These are phyloP conservation scores for Quercus lobata DNA, from an alignment of 331 rosid species.

Conservation along the genomic window DNA sequence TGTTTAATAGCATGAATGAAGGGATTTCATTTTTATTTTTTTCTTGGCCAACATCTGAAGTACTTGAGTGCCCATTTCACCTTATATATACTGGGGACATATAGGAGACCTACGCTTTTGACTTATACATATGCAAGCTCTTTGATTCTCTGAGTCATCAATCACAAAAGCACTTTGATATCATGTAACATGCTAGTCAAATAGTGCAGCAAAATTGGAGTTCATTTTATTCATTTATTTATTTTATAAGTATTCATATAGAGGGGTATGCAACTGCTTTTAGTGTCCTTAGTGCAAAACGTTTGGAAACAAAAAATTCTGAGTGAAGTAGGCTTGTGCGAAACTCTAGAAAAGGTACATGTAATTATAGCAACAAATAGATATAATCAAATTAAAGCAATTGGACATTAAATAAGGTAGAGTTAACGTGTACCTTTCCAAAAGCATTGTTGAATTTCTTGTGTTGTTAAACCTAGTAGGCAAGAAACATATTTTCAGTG, in stretches of 20 bases:
- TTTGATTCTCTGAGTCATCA: not conserved
- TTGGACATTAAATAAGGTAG: not conserved
- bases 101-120: not conserved
- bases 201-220: too few species aligned
- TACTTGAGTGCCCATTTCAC: not conserved
- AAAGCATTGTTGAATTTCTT: conserved; percentile 89
- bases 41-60: not conserved
- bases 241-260: not conserved
- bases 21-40: not conserved
- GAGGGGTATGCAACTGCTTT: not conserved
- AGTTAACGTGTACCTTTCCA: conserved; percentile 78
- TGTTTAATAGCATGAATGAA: not conserved
- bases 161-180: not conserved
- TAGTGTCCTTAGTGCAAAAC: not conserved
- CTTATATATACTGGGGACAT: not conserved
- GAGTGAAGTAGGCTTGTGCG: not conserved
- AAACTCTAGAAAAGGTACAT: not conserved
- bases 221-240: too few species aligned
- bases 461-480: conserved; percentile 78
- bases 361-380: not conserved
- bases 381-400: not conserved
- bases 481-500: conserved; percentile 26
- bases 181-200: not conserved
- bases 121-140: not conserved
- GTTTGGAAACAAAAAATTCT: too few species aligned